A percentile compares a stretch with the other conserved stretches of the same genome.
Conservation (phyloP, 495 filamentous ascomycete species). For the Usnea hakonensis region DNA sequence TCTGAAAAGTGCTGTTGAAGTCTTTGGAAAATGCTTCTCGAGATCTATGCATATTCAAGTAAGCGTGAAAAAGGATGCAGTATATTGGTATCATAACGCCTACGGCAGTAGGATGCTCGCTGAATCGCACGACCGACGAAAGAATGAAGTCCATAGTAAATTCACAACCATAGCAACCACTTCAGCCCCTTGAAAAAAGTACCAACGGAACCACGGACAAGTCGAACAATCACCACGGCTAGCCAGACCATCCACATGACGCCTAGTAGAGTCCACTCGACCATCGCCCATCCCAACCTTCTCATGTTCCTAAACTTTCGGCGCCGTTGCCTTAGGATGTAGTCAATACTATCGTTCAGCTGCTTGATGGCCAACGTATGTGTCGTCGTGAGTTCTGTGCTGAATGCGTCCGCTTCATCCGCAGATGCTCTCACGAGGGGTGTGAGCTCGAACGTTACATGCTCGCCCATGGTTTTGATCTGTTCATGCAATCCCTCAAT, state of each 20-base stretch:
- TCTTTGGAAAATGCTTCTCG: neutral
- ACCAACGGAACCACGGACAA: slow-evolving; percentile 51
- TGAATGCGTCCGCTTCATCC: slow-evolving; percentile 70
- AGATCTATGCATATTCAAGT: neutral
- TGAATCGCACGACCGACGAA: slow-evolving; percentile 21
- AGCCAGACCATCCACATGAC: slow-evolving; percentile 83
- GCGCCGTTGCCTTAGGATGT: slow-evolving; percentile 57
- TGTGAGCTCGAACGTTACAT: slow-evolving; percentile 50
- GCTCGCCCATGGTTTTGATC: slow-evolving; percentile 43
- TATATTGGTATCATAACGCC: slow-evolving; percentile 13
- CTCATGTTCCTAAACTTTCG: slow-evolving; percentile 66
- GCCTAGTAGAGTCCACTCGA: slow-evolving; percentile 74
- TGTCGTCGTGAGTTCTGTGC: slow-evolving; percentile 61
- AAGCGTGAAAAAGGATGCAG: neutral
- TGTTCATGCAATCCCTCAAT: slow-evolving; percentile 38
- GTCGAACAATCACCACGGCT: slow-evolving; percentile 60
- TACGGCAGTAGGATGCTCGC: slow-evolving; percentile 19
- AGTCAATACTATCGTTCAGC: slow-evolving; percentile 69
- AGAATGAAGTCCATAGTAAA: neutral
- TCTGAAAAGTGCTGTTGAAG: neutral
- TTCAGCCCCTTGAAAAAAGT: slow-evolving; percentile 49
- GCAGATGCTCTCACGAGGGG: slow-evolving; percentile 55
- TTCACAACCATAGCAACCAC: slow-evolving; percentile 72
- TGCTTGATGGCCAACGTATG: slow-evolving; percentile 70
- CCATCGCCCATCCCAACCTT: slow-evolving; percentile 56